phyloP scores from a whole-genome alignment of 371 early-diverging fungal species.

The Mucor sp. region DNA sequence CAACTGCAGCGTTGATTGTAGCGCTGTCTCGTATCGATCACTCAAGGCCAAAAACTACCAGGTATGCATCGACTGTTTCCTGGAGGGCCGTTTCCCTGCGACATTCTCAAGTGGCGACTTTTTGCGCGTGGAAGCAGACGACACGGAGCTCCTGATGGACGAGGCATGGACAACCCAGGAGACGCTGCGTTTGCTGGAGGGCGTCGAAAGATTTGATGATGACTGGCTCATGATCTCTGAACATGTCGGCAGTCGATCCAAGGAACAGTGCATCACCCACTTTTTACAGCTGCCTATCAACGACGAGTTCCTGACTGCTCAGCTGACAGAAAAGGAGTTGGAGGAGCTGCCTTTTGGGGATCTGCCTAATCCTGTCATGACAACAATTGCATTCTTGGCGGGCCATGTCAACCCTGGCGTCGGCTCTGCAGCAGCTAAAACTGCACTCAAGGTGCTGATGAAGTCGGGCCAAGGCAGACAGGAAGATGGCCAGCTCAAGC shows the following conservation, averaged over 20 bases:
- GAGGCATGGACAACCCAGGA: constrained; percentile 94
- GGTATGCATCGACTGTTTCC: constrained; percentile 44
- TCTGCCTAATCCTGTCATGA: constrained; percentile 49
- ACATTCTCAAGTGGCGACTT: constrained; percentile 43
- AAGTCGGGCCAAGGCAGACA: constrained; percentile 20
- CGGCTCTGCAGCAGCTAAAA: constrained; percentile 49
- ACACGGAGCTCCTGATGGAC: constrained; percentile 25
- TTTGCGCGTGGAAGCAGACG: constrained; percentile 34
- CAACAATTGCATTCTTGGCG: constrained; percentile 43
- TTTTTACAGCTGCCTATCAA: constrained; percentile 96
- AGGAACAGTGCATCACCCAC: constrained; percentile 95
- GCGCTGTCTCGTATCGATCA: constrained; percentile 41
- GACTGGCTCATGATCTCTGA: constrained; percentile 97
- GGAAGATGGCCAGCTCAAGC: not conserved
- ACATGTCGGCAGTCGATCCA: constrained; percentile 91
- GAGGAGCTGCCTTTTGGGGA: constrained; percentile 44
- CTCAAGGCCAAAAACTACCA: constrained; percentile 34
- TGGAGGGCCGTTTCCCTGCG: constrained; percentile 47
- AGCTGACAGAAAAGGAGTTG: constrained; percentile 27
- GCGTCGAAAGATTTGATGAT: constrained; percentile 93
- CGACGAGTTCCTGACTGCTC: constrained; percentile 39
- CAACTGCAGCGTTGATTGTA: constrained; percentile 39
- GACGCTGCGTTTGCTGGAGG: constrained; percentile 91
- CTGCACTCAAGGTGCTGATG: constrained; percentile 35
- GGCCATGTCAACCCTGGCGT: constrained; percentile 51